Conservation (phyloP, 352 stramenopile genomes). For the Globisporangium echinulatum region DNA sequence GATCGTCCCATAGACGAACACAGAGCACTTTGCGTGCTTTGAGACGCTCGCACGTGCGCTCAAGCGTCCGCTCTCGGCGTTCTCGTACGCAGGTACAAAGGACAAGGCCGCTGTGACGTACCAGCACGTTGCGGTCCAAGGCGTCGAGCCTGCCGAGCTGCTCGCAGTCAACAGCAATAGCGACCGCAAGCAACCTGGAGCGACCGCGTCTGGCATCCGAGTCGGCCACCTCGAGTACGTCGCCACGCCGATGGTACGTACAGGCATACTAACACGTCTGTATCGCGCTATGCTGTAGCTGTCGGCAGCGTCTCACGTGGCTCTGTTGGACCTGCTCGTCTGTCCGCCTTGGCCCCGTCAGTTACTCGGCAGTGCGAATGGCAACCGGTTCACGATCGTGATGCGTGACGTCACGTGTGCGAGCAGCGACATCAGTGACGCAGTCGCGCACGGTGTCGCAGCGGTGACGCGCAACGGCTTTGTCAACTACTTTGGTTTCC, state of each 20-base stretch:
- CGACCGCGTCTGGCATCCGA: constrained; percentile 13
- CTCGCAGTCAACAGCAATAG: constrained; percentile 25
- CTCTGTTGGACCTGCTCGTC: neutral
- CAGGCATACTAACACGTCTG: too few relatives aligned
- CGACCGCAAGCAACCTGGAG: constrained; percentile 2
- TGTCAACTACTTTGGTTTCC: constrained; percentile 81
- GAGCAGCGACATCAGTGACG: constrained; percentile 10
- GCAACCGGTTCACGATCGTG: constrained; percentile 62
- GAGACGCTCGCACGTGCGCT: constrained; percentile 43
- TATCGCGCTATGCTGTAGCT: neutral
- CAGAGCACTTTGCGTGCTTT: constrained; percentile 68
- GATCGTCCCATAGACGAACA: constrained; percentile 33
- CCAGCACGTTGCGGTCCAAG: constrained; percentile 55
- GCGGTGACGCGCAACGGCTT: constrained; percentile 37
- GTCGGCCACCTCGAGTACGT: constrained; percentile 55
- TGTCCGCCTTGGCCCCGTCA: constrained; percentile 5
- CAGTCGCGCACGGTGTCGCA: constrained; percentile 20
- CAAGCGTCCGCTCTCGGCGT: constrained; percentile 39
- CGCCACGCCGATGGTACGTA: constrained; percentile 32
- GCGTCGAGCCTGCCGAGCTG: constrained; percentile 34
- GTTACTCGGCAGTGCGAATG: constrained; percentile 38
- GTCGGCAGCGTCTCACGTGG: neutral
- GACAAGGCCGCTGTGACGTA: constrained; percentile 69
- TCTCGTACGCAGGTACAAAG: constrained; percentile 67
- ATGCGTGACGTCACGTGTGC: constrained; percentile 29